Base-by-base conservation (phyloP, 768 basidiomycete genomes). In the Antrodiella citrinella region DNA sequence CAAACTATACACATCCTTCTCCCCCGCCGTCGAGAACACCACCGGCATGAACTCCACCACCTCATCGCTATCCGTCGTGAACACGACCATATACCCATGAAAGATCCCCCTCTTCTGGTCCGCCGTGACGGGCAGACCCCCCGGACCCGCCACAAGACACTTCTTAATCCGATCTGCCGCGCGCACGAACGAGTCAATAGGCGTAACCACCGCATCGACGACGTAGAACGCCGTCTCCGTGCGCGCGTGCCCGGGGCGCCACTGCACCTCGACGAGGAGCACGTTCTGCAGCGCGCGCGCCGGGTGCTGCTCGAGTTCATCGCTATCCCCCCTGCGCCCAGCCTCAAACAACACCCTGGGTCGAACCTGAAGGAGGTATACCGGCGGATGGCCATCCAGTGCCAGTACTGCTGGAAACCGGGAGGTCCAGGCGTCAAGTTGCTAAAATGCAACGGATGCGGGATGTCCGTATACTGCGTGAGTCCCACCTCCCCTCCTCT, bases 211-310 rank as follows among this genome's bases (percentile, higher is more conserved):
- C n/a, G 41, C 41, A 43, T 43, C 41, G n/a, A 43, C 19, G n/a
- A 43, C 41, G 21, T 18, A 43, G 41, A 18, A 43, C 41, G 41
- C 41, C 41, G 41, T 43, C 41, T 43, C 41, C 15, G 41, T 43
- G 9, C 41, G 41, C n/a, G 21, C 9, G 21, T 22, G 41, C 19
- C 41, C 41, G 5, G 41, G 21, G 9, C 41, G 41, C 21, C 21
- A 9, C n/a, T 18, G 41, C 15, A 43, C n/a, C 9, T 18, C 9
- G 21, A 43, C 21, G n/a, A 9, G 19, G 9, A 43, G 41, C 9
- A 43, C 15, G 21, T 43, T 10, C 21, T n/a, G 15, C 9, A 18
- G 15, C 9, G 41, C 41, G 41, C 41, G 41, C 10, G 7, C 15
- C 9, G 41, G 41, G 15, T 43, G n/a, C 19, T 7, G 7, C 21